A percentile compares a stretch with the other conserved stretches of the same genome.
Conservation (phyloP, 768 basidiomycete species). For the Scleroderma bovista region DNA sequence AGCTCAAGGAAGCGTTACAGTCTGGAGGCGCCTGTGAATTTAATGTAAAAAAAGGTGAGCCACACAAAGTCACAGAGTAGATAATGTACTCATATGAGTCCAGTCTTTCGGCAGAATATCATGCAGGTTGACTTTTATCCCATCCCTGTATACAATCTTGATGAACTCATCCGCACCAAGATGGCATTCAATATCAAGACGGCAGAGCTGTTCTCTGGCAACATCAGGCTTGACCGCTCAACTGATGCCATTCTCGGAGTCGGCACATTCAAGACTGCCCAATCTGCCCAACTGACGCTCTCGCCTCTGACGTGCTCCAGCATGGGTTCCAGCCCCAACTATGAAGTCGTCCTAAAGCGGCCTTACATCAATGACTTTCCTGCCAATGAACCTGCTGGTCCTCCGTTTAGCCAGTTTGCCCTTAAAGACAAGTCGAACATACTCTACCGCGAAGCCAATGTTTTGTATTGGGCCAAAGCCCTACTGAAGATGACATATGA, state of each 20-base stretch:
- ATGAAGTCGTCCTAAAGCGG: conserved; percentile 1
- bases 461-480: conserved; percentile 7
- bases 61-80: no score
- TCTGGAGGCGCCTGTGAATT: background rate
- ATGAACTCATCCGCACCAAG: background rate
- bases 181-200: background rate
- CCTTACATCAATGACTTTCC: background rate
- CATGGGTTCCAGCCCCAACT: background rate
- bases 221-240: background rate
- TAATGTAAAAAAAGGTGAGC: conserved; percentile 1
- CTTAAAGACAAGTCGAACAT: background rate
- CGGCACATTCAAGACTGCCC: conserved; percentile 6
- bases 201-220: background rate
- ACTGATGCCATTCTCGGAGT: background rate
- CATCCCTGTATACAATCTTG: background rate
- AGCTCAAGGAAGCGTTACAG: conserved; percentile 1
- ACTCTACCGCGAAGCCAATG: conserved; percentile 6
- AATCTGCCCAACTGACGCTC: conserved; percentile 1
- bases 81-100: background rate
- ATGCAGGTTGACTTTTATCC: background rate
- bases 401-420: background rate
- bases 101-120: background rate
- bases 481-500: conserved; percentile 5
- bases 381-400: background rate
- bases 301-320: background rate